Percentiles rank a stretch among this genome's conserved stretches.
Conservation (phyloP, 73 alveolate genomes). For the Stentor coeruleus region DNA sequence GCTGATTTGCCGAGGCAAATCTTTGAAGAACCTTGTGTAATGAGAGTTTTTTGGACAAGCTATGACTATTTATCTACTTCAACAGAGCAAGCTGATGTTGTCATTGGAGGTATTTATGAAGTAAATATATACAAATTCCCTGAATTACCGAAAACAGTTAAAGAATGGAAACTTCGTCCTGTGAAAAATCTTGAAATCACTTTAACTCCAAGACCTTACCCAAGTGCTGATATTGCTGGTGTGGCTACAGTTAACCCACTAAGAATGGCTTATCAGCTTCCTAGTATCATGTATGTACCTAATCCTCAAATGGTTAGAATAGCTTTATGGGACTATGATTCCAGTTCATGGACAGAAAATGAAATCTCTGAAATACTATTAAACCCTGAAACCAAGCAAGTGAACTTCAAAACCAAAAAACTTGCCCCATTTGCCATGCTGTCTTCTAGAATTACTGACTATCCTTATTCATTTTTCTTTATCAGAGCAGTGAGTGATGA, state of each 20-base stretch:
- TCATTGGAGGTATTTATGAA: constrained; percentile 64
- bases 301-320: constrained; percentile 48
- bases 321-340: constrained; percentile 53
- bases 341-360: constrained; percentile 40
- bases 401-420: constrained; percentile 38
- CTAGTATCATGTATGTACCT: constrained; percentile 40
- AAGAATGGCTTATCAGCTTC: constrained; percentile 33
- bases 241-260: constrained; percentile 29
- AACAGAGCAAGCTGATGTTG: constrained; percentile 40
- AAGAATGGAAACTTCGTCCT: constrained; percentile 26
- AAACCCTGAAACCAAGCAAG: constrained; percentile 25
- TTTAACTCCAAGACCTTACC: not conserved
- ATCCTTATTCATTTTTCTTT: constrained; percentile 54
- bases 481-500: constrained; percentile 51
- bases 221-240: not conserved
- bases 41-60: constrained; percentile 60
- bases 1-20: constrained; percentile 52
- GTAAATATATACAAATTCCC: constrained; percentile 38
- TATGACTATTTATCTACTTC: constrained; percentile 39
- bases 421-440: constrained; percentile 57
- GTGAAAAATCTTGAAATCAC: not conserved
- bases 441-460: constrained; percentile 51
- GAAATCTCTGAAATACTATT: constrained; percentile 34
- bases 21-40: constrained; percentile 28
- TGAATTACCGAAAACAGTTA: constrained; percentile 23